phyloP scores from a whole-genome alignment of 345 rosid species.

The Moricandia arvensis region DNA sequence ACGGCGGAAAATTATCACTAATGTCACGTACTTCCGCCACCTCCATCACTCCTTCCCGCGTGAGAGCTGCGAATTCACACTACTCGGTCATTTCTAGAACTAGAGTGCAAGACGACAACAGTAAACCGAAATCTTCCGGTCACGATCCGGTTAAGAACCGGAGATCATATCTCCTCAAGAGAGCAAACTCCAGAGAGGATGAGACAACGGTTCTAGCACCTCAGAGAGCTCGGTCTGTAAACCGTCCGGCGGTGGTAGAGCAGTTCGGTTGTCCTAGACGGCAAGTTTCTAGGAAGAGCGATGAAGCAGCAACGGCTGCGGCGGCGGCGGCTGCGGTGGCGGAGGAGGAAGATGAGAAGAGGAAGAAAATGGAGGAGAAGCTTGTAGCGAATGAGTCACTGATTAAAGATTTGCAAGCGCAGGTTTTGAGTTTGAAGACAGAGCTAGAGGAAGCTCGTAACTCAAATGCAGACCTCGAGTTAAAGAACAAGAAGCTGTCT shows the following conservation, averaged over 20 bases:
- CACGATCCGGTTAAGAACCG: constrained; percentile 41
- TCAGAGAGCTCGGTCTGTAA: constrained; percentile 39
- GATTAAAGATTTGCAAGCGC: constrained; percentile 59
- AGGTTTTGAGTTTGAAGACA: constrained; percentile 51
- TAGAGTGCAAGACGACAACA: constrained; percentile 28
- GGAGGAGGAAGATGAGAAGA: constrained; percentile 39
- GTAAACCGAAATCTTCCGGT: constrained; percentile 46
- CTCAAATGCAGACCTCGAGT: constrained; percentile 52
- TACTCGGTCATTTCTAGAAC: constrained; percentile 37
- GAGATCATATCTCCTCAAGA: constrained; percentile 43
- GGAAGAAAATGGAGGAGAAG: constrained; percentile 51
- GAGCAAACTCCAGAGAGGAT: constrained; percentile 50
- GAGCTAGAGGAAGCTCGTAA: constrained; percentile 59
- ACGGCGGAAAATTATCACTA: constrained; percentile 14
- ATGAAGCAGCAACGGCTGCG: constrained; percentile 15
- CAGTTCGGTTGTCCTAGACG: constrained; percentile 58
- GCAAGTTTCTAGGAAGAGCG: constrained; percentile 32
- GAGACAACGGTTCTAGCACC: constrained; percentile 25
- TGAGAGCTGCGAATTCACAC: constrained; percentile 44
- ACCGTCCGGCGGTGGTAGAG: constrained; percentile 44
- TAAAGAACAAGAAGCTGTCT: constrained; percentile 56
- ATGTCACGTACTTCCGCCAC: constrained; percentile 36
- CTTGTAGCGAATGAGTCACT: constrained; percentile 45
- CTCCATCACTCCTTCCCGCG: constrained; percentile 43
- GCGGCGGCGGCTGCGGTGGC: constrained; percentile 15